Conservation (phyloP, 768 basidiomycete genomes). For the Panus rudis region DNA sequence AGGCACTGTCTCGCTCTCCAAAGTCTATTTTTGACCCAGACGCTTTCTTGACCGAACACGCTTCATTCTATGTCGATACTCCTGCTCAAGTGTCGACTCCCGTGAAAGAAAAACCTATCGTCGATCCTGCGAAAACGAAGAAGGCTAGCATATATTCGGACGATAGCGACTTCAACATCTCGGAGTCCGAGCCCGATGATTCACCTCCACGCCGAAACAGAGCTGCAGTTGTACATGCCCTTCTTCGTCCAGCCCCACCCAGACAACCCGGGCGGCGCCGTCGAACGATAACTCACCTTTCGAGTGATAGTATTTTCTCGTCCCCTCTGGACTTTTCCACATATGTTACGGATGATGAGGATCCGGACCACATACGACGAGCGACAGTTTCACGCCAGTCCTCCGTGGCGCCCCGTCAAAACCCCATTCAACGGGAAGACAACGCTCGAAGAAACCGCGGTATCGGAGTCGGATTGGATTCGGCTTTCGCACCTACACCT, state of each 20-base stretch:
- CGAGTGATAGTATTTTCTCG: constrained; percentile 22
- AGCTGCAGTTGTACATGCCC: no score
- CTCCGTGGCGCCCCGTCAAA: constrained; percentile 6
- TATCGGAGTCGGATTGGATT: no score
- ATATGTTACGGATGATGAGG: constrained; percentile 8
- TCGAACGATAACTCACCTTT: constrained; percentile 18
- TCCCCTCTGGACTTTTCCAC: constrained; percentile 22
- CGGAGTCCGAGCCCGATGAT: constrained; percentile 7
- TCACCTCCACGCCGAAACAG: constrained; percentile 4
- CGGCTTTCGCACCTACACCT: no score
- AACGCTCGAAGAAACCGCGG: no score
- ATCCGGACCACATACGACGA: neutral
- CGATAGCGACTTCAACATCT: constrained; percentile 13
- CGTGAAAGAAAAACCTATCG: constrained; percentile 14
- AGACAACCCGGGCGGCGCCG: constrained; percentile 14
- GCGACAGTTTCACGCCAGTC: no score
- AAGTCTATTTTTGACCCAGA: constrained; percentile 5
- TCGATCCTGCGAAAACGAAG: constrained; percentile 6
- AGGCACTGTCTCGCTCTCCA: constrained; percentile 18
- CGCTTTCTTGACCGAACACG: constrained; percentile 12
- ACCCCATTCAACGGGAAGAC: neutral
- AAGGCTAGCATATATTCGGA: constrained; percentile 8
- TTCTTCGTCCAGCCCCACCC: constrained; percentile 1
- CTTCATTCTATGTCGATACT: constrained; percentile 16
- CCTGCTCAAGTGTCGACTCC: constrained; percentile 19